A percentile compares a stretch with the other conserved stretches of the same genome.
Conservation (phyloP, 306 rosid genomes). For the Gastrolobium bilobum region DNA sequence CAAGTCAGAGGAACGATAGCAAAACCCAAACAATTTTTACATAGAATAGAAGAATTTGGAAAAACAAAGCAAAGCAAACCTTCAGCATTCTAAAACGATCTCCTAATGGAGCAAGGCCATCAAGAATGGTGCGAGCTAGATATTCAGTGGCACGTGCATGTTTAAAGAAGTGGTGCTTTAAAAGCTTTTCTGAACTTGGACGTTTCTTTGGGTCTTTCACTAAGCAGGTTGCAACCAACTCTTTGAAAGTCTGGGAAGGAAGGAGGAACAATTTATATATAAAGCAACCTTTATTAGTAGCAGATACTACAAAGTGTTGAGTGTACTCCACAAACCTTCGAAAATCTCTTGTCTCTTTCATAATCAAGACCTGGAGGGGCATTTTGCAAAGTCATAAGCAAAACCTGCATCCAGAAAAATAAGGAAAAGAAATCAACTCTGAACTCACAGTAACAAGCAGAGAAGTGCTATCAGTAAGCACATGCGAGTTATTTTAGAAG, state of each 20-base stretch:
- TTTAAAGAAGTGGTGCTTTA: conserved; percentile 89
- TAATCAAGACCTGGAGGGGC: conserved; percentile 99
- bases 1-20: conserved; percentile 41
- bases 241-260: conserved; percentile 85
- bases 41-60: conserved; percentile 36
- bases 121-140: conserved; percentile 76
- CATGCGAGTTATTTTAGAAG: conserved; percentile 40
- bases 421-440: conserved; percentile 25
- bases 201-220: conserved; percentile 99
- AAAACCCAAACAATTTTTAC: conserved; percentile 31
- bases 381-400: conserved; percentile 96
- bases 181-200: conserved; percentile 91
- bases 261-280: conserved; percentile 42
- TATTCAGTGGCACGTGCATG: conserved; percentile 76
- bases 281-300: conserved; percentile 42
- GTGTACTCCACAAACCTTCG: conserved; percentile 78
- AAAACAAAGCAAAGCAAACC: conserved; percentile 64
- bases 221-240: conserved; percentile 89
- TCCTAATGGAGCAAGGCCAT: conserved; percentile 86
- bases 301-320: conserved; percentile 45
- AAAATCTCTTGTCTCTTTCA: conserved; percentile 94
- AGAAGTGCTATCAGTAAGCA: conserved; percentile 24
- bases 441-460: conserved; percentile 32
- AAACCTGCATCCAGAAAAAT: conserved; percentile 72
- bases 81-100: conserved; percentile 87